Evolutionary conservation across 1,139 yeast genomes (phyloP).

Genomic region (Saccharomyces hybrid): DNA sequence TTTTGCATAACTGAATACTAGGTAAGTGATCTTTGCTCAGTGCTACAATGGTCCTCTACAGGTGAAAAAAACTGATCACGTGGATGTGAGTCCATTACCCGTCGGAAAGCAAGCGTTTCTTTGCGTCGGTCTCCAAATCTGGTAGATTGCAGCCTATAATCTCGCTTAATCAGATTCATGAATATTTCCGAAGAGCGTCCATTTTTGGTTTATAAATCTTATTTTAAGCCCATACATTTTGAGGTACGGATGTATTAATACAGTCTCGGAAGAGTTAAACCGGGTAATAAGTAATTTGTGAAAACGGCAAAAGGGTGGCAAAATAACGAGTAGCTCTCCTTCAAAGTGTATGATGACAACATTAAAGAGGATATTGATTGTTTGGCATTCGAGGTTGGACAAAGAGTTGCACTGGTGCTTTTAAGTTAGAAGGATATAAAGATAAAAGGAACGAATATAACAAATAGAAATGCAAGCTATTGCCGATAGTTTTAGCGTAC

Average conservation of each 20-base stretch:
- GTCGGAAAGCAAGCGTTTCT: not conserved
- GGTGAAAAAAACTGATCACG: not conserved
- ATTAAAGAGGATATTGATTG: not conserved
- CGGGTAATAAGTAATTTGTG: not conserved
- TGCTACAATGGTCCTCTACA: not conserved
- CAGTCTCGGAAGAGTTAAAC: not conserved
- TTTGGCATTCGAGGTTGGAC: not conserved
- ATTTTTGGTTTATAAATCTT: no score
- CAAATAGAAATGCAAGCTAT: slow-evolving; percentile 27
- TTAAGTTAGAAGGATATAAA: not conserved
- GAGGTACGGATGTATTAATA: not conserved
- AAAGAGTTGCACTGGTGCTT: not conserved
- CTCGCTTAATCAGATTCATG: no score
- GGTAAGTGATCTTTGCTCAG: not conserved
- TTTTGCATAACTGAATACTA: not conserved
- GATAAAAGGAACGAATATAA: not conserved
- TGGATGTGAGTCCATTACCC: not conserved
- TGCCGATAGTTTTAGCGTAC: slow-evolving; percentile 23
- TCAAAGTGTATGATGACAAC: not conserved
- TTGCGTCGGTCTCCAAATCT: not conserved
- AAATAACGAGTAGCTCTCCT: not conserved
- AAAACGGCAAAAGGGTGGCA: slow-evolving; percentile 7
- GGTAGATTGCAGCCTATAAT: no score
- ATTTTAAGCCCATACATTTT: not conserved
- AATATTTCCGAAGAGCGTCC: no score